phyloP scores from a whole-genome alignment of 2,329 filamentous ascomycete genomes.

The Graphiopsis chlorocephala region DNA sequence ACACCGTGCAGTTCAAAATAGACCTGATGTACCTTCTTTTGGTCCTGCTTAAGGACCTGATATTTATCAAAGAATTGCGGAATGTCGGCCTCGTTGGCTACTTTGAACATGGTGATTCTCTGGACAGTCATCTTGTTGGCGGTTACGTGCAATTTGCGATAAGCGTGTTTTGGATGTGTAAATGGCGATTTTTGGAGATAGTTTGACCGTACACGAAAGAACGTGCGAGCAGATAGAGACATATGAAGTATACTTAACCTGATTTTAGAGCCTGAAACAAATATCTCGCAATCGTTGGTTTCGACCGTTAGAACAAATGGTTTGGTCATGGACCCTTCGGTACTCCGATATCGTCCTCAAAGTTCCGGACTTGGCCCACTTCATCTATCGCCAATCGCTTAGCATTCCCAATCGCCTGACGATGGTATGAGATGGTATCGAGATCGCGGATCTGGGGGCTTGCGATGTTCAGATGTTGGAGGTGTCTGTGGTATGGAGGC shows the following conservation, averaged over 20 bases:
- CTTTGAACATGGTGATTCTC: constrained; percentile 54
- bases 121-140: constrained; percentile 39
- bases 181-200: neutral
- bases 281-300: neutral
- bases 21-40: constrained; percentile 40
- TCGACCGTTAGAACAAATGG: constrained; percentile 2
- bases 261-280: neutral
- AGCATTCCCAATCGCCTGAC: neutral
- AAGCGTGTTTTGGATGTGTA: neutral
- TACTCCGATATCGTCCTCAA: constrained; percentile 8
- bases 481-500: neutral
- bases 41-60: constrained; percentile 42
- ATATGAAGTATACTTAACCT: neutral
- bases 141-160: neutral
- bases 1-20: neutral
- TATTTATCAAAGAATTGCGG: constrained; percentile 46
- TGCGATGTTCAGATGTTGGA: neutral
- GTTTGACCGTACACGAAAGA: neutral
- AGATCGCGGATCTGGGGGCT: neutral
- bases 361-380: constrained; percentile 9
- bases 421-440: constrained; percentile 2
- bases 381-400: neutral
- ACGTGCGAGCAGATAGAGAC: neutral
- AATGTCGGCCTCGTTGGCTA: constrained; percentile 47
- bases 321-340: constrained; percentile 15